Evolutionary conservation across 179 eudicot species (phyloP).

Genomic region (Monotropa hypopitys): DNA sequence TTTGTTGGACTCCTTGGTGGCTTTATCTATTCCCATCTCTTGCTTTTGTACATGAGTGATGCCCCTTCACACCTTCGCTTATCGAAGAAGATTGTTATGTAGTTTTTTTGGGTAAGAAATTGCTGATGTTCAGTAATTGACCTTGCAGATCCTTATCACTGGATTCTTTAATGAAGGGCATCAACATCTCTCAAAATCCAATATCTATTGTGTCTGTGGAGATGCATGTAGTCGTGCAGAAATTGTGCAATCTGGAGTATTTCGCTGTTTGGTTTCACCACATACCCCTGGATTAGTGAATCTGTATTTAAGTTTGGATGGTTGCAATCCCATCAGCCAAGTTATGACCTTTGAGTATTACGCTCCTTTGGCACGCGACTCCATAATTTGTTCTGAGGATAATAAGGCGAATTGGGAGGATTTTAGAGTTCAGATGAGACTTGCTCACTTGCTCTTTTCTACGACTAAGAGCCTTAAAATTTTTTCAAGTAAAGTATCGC

Average conservation of each 20-base stretch:
- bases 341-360: slow-evolving; percentile 55
- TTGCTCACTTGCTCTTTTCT: slow-evolving; percentile 73
- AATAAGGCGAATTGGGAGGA: slow-evolving; percentile 38
- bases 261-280: slow-evolving; percentile 61
- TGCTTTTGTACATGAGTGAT: not conserved
- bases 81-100: not conserved
- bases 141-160: slow-evolving; percentile 63
- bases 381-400: slow-evolving; percentile 17
- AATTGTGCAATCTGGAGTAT: slow-evolving; percentile 64
- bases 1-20: not conserved
- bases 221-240: slow-evolving; percentile 49
- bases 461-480: slow-evolving; percentile 55
- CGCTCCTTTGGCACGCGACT: slow-evolving; percentile 19
- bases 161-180: slow-evolving; percentile 49
- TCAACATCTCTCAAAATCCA: slow-evolving; percentile 31
- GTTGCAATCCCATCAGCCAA: slow-evolving; percentile 62
- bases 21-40: not conserved
- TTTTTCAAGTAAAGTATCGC: slow-evolving; percentile 39
- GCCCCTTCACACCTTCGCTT: not conserved
- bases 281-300: slow-evolving; percentile 51
- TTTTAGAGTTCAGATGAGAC: slow-evolving; percentile 63
- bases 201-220: slow-evolving; percentile 53
- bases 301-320: slow-evolving; percentile 70
- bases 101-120: not conserved
- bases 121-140: slow-evolving; percentile 8